Conservation (phyloP, 257 asterid genomes). For the Hygrophila difformis region DNA sequence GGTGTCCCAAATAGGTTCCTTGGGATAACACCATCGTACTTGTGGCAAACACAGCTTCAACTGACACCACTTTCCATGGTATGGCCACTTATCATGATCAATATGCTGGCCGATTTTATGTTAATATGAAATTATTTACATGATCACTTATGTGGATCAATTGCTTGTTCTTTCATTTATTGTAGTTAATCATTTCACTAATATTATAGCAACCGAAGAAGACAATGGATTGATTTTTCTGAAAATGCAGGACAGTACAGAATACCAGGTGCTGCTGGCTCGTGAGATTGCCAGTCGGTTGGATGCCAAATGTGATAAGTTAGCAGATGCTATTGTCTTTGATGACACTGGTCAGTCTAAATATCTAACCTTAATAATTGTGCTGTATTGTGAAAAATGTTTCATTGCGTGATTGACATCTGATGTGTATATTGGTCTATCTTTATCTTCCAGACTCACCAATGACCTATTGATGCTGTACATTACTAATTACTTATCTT, state of each 20-base stretch:
- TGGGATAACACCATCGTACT: slow-evolving; percentile 82
- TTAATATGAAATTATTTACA: too few species aligned
- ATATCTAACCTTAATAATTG: too few species aligned
- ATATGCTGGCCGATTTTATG: slow-evolving; percentile 1
- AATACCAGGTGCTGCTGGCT: slow-evolving; percentile 76
- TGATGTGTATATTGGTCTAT: too few species aligned
- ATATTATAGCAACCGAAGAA: too few species aligned
- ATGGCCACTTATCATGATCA: slow-evolving; percentile 13
- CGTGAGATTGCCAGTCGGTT: slow-evolving; percentile 80
- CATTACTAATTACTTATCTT: too few species aligned
- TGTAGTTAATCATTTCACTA: too few species aligned
- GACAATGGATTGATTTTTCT: slow-evolving; percentile 3
- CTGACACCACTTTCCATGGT: slow-evolving; percentile 65
- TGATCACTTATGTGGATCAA: too few species aligned
- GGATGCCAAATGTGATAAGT: slow-evolving; percentile 75
- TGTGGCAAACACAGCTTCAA: slow-evolving; percentile 84
- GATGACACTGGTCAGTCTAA: slow-evolving; percentile 69
- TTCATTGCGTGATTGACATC: too few species aligned
- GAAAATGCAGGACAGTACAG: slow-evolving; percentile 55
- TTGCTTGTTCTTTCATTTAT: too few species aligned
- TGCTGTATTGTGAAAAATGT: too few species aligned
- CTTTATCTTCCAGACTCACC: too few species aligned
- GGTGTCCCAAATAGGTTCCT: slow-evolving; percentile 94
- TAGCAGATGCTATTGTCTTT: slow-evolving; percentile 57
- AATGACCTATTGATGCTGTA: too few species aligned